Base-by-base conservation (phyloP, 441 rosid species). In the Manihot esculenta region DNA sequence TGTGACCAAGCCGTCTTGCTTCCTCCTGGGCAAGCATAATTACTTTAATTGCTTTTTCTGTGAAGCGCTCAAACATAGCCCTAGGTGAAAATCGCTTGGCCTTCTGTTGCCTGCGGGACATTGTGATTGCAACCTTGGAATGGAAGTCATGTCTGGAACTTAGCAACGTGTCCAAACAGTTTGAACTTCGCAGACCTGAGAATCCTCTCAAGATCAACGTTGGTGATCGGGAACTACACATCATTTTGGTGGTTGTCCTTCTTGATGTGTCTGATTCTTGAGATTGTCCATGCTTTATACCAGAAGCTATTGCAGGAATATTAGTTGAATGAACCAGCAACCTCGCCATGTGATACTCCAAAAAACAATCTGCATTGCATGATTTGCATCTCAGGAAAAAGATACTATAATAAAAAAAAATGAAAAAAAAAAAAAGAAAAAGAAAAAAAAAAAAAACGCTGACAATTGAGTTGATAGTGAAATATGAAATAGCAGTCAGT, bases 1-100 rank as follows among this genome's bases (percentile, higher is more conserved):
- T 95, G 80, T 95, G 99, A 60, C 99, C 98, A 68, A 95, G 97
- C 61, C 99, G 85, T 72, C 96, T 82, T 17, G 99, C 98, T 82
- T 95, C 99, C 86, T 95, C 99, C 78, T 95, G 99, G 45, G 99
- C 87, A 78, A 91, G 92, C 99, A 93, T 91, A 51, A 95, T 95
- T n/a, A 93, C 99, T 86, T 95, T 93, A 69, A 95, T 95, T 59
- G 98, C 93, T 76, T 95, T 93, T 79, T 95, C 98, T 0, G 99
- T 93, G 75, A 95, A 95, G 35, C 97, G 87, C 83, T 95, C 97
- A 80, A 93, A 93, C 99, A 95, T 93, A 54, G 99, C 98, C 73
- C 82, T 89, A 42, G 88, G 66, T 8, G 72, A 84, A 73, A 78
- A 79, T 44, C 94, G 75, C 67, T 84, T 79, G 64, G 84, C 84